Conservation (phyloP, 371 early-diverging fungal genomes). For the Mortierella sp. region DNA sequence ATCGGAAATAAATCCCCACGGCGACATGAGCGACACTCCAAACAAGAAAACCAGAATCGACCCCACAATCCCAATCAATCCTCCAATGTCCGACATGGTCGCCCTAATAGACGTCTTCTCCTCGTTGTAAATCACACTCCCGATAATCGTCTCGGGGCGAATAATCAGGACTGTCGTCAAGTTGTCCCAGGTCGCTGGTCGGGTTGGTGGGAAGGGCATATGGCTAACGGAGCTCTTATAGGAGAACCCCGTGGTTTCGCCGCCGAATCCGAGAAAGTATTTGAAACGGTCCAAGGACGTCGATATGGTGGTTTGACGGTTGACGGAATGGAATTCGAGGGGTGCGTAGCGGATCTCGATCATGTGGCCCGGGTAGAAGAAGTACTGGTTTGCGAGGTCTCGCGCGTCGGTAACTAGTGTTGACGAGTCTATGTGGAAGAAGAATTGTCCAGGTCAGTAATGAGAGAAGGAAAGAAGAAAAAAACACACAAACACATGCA, state of each 20-base stretch:
- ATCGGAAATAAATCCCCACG: slow-evolving; percentile 34
- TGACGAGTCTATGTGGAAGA: not conserved
- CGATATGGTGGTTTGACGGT: not conserved
- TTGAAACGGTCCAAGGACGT: not conserved
- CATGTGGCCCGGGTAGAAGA: slow-evolving; percentile 32
- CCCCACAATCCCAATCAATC: slow-evolving; percentile 32
- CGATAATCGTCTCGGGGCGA: slow-evolving; percentile 21
- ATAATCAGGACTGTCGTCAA: slow-evolving; percentile 31
- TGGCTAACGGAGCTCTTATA: slow-evolving; percentile 12
- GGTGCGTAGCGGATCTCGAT: slow-evolving; percentile 40
- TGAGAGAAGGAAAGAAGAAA: too few relatives aligned
- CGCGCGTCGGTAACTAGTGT: not conserved
- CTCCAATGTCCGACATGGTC: slow-evolving; percentile 43
- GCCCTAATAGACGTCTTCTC: slow-evolving; percentile 33
- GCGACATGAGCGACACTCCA: slow-evolving; percentile 22
- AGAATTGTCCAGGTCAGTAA: not conserved
- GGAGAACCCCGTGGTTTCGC: not conserved
- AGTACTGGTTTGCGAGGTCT: slow-evolving; percentile 23
- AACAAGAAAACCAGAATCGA: slow-evolving; percentile 34
- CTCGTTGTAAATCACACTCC: not conserved
- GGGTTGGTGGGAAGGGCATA: slow-evolving; percentile 15
- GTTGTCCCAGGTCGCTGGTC: not conserved
- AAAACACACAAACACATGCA: too few relatives aligned
- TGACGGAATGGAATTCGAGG: not conserved
- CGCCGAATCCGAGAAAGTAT: slow-evolving; percentile 20